Base-by-base conservation (phyloP, 495 filamentous ascomycete species). In the Penicillium silybi region DNA sequence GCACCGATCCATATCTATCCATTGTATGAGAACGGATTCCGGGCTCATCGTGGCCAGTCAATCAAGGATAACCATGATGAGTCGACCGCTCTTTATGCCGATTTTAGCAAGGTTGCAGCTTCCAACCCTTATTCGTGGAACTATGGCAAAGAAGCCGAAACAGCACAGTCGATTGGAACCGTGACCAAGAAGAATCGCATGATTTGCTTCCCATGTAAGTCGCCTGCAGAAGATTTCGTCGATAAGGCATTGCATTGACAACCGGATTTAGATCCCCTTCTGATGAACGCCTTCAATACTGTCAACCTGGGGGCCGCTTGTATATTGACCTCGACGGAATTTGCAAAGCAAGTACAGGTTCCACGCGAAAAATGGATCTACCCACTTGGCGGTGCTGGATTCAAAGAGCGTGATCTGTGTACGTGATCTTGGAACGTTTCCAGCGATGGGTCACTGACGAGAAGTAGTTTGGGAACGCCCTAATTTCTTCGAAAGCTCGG, bases 281-380 rank as follows among this genome's bases (percentile, higher is more conserved):
- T 82, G 32, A 82, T 82, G 80, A 83, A 83, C 59, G 79, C 80
- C 23, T 82, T 82, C 67, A 82, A 83, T 56, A 78, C 68, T 15
- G 71, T 83, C 50, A 83, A 83, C 44, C 63, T 82, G 11, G 69
- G 77, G 11, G 76, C 66, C 8, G 77, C 78, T 23, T 79, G 73
- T 53, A 64, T 83, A 10, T 41, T 83, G 15, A 83, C 79, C 0
- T 75, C 77, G 0, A 70, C 69, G 0, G 66, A 76, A 4, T 67
- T 71, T 54, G 79, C 80, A 0, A 63, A 53, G 27, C 57, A 75
- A 34, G 66, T 83, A n/a, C 69, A 72, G 4, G 73, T 83, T 48
- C 71, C 76, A 0, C 62, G 75, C 51, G 56, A 56, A 11, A 63
- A 65, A 52, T 83, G 79, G 79, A 79, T 83, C 8, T 82, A 81